Base-by-base conservation (phyloP, 495 filamentous ascomycete genomes). In the Hypoxylon subgilvum region DNA sequence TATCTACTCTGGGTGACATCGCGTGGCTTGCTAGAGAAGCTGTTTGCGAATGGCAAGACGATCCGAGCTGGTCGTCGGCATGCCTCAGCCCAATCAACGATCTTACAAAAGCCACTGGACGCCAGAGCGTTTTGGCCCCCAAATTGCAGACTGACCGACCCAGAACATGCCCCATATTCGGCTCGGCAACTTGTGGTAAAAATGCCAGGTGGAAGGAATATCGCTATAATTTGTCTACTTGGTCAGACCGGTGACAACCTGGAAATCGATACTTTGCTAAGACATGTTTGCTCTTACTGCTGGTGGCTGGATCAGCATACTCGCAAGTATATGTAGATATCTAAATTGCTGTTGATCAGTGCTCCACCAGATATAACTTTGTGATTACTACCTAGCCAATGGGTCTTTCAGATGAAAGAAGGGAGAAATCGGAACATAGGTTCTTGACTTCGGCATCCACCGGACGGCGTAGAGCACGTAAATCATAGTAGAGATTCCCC, bases 41-140 rank as follows among this genome's bases (percentile, higher is more conserved):
- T 64, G n/a, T 64, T 64, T 58, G 61, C 53, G 54, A 64, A 54
- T 64, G 61, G 53, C 32, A 58, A 51, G 25, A 58, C 27, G 49
- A 64, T 54, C 53, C 54, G 60, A 57, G 36, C 35, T 25, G 8
- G n/a, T 32, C 17, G 34, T 42, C 31, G 38, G 28, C 16, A 58
- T 13, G 38, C 23, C 18, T 50, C 32, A 12, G 23, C 8, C 19
- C 25, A 10, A 34, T 57, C 41, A 53, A 45, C 14, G 30, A 9
- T 35, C 12, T 16, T 4, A 38, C 34, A 17, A 42, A 6, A 44
- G 43, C 53, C 52, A 53, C 23, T 25, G 36, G 18, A 31, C 47
- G 41, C 38, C 42, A 49, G 40, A 45, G 28, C 46, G 38, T 53
- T 28, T 27, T 36, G 14, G 43, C 54, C 61, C 49, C 61, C 43